These are phyloP conservation scores for Biscogniauxia marginata DNA, from an alignment of 2,329 filamentous ascomycete species.

Conservation along the genomic window DNA sequence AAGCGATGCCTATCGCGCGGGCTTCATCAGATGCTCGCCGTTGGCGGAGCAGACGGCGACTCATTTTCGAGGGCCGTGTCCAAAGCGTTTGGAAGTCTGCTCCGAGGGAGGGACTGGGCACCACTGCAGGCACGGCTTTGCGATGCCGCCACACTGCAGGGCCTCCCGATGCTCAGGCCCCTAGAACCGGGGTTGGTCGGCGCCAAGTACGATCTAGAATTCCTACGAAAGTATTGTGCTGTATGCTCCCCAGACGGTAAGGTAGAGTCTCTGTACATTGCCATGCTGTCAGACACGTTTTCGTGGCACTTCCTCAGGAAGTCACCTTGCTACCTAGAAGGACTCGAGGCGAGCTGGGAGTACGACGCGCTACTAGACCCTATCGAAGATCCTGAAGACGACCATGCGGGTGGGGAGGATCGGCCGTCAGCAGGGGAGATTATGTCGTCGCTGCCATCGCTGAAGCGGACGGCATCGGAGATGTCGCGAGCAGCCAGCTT, in stretches of 20 bases:
- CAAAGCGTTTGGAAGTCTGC: conserved; percentile 48
- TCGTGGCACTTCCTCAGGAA: conserved; percentile 54
- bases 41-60: conserved; percentile 47
- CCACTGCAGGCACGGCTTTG: conserved; percentile 59
- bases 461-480: conserved; percentile 54
- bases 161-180: conserved; percentile 58
- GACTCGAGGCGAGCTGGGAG: conserved; percentile 55
- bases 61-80: conserved; percentile 50
- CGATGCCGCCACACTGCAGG: conserved; percentile 52
- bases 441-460: conserved; percentile 36
- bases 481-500: conserved; percentile 50
- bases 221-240: conserved; percentile 54
- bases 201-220: conserved; percentile 47
- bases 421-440: conserved; percentile 49
- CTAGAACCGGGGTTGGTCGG: conserved; percentile 45
- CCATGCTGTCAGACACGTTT: conserved; percentile 53
- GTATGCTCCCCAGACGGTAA: conserved; percentile 53
- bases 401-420: conserved; percentile 35
- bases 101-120: conserved; percentile 53
- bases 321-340: conserved; percentile 48
- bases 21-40: conserved; percentile 55
- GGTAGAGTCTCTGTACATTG: conserved; percentile 60
- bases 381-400: conserved; percentile 36
- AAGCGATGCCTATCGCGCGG: conserved; percentile 60
- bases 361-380: conserved; percentile 51